Conservation (phyloP, 2,329 filamentous ascomycete genomes). For the Herpotrichia juniperi region DNA sequence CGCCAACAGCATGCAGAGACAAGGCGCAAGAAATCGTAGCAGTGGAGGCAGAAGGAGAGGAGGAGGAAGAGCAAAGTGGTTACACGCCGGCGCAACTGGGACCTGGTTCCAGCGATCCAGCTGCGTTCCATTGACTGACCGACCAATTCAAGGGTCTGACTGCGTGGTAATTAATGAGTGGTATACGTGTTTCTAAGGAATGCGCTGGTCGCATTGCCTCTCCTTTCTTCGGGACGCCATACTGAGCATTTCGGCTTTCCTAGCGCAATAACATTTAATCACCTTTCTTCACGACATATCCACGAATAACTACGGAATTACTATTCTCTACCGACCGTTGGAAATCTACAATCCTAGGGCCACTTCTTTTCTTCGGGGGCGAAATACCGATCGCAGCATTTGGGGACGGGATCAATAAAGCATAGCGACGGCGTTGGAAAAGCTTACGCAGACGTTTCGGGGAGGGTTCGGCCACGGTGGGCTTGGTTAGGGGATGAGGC, state of each 20-base stretch:
- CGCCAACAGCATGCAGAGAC: constrained; percentile 84
- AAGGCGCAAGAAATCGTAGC: constrained; percentile 68
- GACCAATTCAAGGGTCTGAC: constrained; percentile 36
- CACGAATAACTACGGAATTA: constrained; percentile 35
- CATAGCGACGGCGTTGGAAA: constrained; percentile 37
- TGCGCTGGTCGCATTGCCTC: constrained; percentile 40
- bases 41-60: constrained; percentile 30
- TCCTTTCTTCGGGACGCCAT: constrained; percentile 10
- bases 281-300: constrained; percentile 34
- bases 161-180: constrained; percentile 29
- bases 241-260: constrained; percentile 21
- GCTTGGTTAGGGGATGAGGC: constrained; percentile 15
- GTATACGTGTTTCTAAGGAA: constrained; percentile 13
- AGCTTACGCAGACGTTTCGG: constrained; percentile 19
- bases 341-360: constrained; percentile 11
- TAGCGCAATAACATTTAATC: constrained; percentile 36
- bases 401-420: constrained; percentile 20
- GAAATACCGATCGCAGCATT: constrained; percentile 9
- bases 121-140: constrained; percentile 44
- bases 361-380: constrained; percentile 13
- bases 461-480: constrained; percentile 14
- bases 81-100: constrained; percentile 41
- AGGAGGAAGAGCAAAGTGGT: constrained; percentile 29
- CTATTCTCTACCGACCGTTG: constrained; percentile 32
- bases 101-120: constrained; percentile 36